These are phyloP conservation scores for Phialophora macrospora DNA, from an alignment of 2,329 filamentous ascomycete genomes.

Conservation along the genomic window DNA sequence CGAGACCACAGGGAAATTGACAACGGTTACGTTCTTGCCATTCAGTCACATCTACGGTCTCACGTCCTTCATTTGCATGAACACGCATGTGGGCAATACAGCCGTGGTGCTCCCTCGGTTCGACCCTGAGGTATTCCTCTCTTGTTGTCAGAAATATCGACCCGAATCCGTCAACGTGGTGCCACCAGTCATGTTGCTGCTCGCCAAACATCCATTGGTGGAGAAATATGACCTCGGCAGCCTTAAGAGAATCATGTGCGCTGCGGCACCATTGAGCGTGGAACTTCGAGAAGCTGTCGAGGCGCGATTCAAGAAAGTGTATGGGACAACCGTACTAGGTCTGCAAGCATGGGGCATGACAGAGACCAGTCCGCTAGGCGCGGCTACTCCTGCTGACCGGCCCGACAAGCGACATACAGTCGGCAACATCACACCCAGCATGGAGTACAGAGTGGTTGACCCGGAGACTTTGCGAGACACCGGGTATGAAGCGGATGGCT, in stretches of 20 bases:
- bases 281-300: slow-evolving; percentile 63
- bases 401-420: slow-evolving; percentile 33
- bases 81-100: slow-evolving; percentile 61
- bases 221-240: slow-evolving; percentile 71
- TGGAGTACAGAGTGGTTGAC: slow-evolving; percentile 35
- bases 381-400: slow-evolving; percentile 6
- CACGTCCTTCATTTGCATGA: slow-evolving; percentile 68
- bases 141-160: slow-evolving; percentile 67
- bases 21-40: slow-evolving; percentile 66
- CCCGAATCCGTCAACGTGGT: slow-evolving; percentile 71
- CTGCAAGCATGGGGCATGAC: slow-evolving; percentile 87
- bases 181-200: slow-evolving; percentile 74
- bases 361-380: slow-evolving; percentile 51
- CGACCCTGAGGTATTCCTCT: slow-evolving; percentile 73
- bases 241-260: slow-evolving; percentile 63
- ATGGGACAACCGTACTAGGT: slow-evolving; percentile 43
- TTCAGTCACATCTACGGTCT: slow-evolving; percentile 78
- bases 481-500: slow-evolving; percentile 25
- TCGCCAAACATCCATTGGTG: slow-evolving; percentile 72
- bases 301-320: slow-evolving; percentile 53
- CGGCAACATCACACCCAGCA: slow-evolving; percentile 30
- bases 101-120: slow-evolving; percentile 80
- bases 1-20: slow-evolving; percentile 55
- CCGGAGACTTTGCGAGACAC: slow-evolving; percentile 31
- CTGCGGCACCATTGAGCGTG: slow-evolving; percentile 69